phyloP scores from a whole-genome alignment of 331 rosid species.

The Malus hybrid region DNA sequence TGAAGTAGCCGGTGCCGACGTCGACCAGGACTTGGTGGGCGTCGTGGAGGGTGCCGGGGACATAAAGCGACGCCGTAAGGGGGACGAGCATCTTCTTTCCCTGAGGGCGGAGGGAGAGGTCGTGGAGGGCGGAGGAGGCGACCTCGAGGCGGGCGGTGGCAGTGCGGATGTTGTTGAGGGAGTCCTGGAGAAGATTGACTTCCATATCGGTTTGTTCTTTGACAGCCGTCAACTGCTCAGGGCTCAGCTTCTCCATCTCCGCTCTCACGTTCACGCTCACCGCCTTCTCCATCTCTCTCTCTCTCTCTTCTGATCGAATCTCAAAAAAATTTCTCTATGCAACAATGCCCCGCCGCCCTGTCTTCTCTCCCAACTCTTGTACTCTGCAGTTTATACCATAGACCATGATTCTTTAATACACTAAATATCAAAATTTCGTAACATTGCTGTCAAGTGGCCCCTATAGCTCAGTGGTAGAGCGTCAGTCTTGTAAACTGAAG shows the following conservation, averaged over 20 bases:
- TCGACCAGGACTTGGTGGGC: slow-evolving; percentile 62
- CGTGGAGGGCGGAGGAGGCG: slow-evolving; percentile 74
- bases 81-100: slow-evolving; percentile 81
- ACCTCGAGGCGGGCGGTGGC: slow-evolving; percentile 84
- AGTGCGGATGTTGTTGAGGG: slow-evolving; percentile 78
- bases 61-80: slow-evolving; percentile 91
- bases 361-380: too few relatives aligned
- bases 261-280: slow-evolving; percentile 15
- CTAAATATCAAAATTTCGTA: too few relatives aligned
- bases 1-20: slow-evolving; percentile 96
- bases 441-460: neutral
- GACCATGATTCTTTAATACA: too few relatives aligned
- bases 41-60: slow-evolving; percentile 73
- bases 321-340: too few relatives aligned
- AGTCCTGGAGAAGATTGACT: slow-evolving; percentile 78
- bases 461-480: slow-evolving; percentile 53
- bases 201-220: slow-evolving; percentile 84
- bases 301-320: neutral
- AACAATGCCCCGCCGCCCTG: too few relatives aligned
- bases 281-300: neutral
- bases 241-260: slow-evolving; percentile 68
- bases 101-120: slow-evolving; percentile 76
- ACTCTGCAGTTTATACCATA: too few relatives aligned
- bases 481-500: slow-evolving; percentile 51
- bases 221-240: slow-evolving; percentile 70